Evolutionary conservation across 257 asterid species (phyloP).

Genomic region (Solanum corneliomulleri): DNA sequence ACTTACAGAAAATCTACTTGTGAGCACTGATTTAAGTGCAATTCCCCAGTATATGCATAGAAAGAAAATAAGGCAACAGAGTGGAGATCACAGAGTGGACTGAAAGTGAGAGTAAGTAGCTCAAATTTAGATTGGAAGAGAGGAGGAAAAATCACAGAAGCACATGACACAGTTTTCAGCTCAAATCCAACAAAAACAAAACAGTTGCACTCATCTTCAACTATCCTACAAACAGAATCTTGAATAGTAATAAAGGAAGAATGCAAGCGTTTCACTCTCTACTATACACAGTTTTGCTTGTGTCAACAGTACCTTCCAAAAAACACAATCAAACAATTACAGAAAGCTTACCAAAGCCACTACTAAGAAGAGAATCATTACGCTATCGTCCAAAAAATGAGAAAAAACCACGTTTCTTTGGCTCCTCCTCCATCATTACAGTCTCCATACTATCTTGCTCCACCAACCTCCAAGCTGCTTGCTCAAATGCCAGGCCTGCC

Average conservation of each 20-base stretch:
- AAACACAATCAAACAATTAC: neutral
- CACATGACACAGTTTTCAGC: neutral
- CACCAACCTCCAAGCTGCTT: slow-evolving; percentile 96
- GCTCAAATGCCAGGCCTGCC: slow-evolving; percentile 95
- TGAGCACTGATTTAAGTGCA: neutral
- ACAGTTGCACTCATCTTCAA: neutral
- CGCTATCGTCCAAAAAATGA: slow-evolving; percentile 77
- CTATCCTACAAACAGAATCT: neutral
- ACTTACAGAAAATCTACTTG: neutral
- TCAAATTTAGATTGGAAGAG: neutral
- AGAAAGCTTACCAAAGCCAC: neutral
- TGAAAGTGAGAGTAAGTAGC: neutral
- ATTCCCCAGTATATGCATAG: neutral
- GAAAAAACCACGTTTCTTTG: slow-evolving; percentile 86
- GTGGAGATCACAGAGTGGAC: neutral
- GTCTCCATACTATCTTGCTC: slow-evolving; percentile 99
- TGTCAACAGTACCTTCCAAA: neutral
- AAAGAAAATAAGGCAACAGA: neutral
- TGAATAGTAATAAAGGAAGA: slow-evolving; percentile 8
- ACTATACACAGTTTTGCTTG: slow-evolving; percentile 25
- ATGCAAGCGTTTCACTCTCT: slow-evolving; percentile 14
- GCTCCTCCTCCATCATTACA: slow-evolving; percentile 90
- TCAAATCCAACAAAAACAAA: neutral
- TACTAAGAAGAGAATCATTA: neutral
- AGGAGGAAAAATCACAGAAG: neutral